Evolutionary conservation across 177 flowering plant species (phyloP), one percentile per base, ranked within the genome.

Genomic region (Vitis hybrid): DNA sequence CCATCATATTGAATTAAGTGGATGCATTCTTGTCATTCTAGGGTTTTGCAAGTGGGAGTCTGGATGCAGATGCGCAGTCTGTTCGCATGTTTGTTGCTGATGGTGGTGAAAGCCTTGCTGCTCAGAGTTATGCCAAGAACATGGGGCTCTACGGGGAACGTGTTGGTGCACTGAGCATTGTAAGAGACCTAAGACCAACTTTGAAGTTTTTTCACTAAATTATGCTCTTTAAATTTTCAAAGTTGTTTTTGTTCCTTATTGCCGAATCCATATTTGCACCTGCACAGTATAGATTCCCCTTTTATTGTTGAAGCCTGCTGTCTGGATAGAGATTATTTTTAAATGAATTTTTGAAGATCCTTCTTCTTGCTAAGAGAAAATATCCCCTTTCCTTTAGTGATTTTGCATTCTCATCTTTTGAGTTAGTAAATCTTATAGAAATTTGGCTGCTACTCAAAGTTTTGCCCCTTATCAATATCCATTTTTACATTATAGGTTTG

Each of bases 141-240:
- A 81, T 94, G 97, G 98, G 99, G 18, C 95, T 94, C 49, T 94
- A 96, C 78, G 99, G 99, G 67, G 99, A 96, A 72, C 97, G 98
- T 81, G 98, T 96, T 84, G 99, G 99, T 66, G 99, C 99, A 49
- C 81, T 96, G n/a, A 96, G 97, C 91, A 83, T 96, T 81, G 99
- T 96, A 85, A 85, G 98, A 68, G 54, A 51, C 74, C 66, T 1
- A 23, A n/a, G 14, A 64, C 21, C 52, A 51, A 21, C 30, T 70
- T 56, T 17, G 2, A 17, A 10, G 23, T 63, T 63, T 63, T 17
- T 2, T 39, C 1, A n/a, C 18, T 5, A n/a, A 63, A 9, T 6
- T 62, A 5, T 32, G 13, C 51, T 58, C 14, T 50, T 13, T 11
- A 17, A 26, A 3, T 26, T 26, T 26, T 26, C 30, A 3, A 7